These are phyloP conservation scores for Eutypa lata DNA, from an alignment of 2,329 filamentous ascomycete genomes.

Conservation along the genomic window DNA sequence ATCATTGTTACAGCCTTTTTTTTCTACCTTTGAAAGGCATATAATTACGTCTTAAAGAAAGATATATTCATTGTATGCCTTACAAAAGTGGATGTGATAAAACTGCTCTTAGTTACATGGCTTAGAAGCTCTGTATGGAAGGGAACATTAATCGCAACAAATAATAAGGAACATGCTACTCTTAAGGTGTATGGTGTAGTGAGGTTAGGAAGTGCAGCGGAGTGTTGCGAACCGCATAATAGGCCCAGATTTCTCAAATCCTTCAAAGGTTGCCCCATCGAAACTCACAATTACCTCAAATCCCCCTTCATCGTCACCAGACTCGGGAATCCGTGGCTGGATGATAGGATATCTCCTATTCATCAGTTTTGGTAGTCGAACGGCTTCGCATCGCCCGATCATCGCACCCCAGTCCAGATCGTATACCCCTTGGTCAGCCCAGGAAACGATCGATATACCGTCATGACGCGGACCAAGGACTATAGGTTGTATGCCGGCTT, in stretches of 20 bases:
- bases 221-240: not conserved
- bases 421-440: slow-evolving; percentile 24
- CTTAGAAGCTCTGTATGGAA: too few relatives aligned
- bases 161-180: not conserved
- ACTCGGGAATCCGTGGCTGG: slow-evolving; percentile 5
- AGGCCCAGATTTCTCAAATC: not conserved
- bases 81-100: too few relatives aligned
- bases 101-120: too few relatives aligned
- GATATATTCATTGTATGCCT: too few relatives aligned
- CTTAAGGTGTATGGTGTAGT: too few relatives aligned
- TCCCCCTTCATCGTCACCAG: not conserved
- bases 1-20: too few relatives aligned
- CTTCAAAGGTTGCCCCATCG: slow-evolving; percentile 1
- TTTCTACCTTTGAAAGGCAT: too few relatives aligned
- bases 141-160: not conserved
- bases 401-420: slow-evolving; percentile 23
- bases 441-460: slow-evolving; percentile 28
- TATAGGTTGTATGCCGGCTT: slow-evolving; percentile 7
- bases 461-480: slow-evolving; percentile 16
- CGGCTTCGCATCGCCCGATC: slow-evolving; percentile 23
- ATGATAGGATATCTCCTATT: slow-evolving; percentile 8
- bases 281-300: slow-evolving; percentile 5
- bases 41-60: too few relatives aligned
- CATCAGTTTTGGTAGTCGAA: slow-evolving; percentile 13
- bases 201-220: not conserved